Evolutionary conservation across 2,329 filamentous ascomycete genomes (phyloP).

Genomic region (Leptographium procerum): DNA sequence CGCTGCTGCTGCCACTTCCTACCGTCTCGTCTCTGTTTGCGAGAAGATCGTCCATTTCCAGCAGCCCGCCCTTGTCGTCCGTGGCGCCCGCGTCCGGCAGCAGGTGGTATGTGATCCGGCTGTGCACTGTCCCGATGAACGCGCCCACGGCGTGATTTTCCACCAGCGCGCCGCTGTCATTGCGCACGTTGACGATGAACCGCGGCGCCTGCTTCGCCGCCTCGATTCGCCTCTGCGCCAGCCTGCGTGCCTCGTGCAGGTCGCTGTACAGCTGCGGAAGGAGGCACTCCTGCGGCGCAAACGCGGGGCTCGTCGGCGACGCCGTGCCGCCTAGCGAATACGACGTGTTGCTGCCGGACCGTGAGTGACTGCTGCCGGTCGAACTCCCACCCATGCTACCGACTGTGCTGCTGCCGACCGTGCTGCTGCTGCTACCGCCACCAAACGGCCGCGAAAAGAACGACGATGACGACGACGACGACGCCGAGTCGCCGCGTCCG

Average conservation of each 20-base stretch:
- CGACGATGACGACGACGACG: conserved; percentile 2
- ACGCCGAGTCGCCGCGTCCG: background rate
- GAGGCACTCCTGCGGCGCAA: background rate
- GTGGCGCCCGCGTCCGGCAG: conserved; percentile 43
- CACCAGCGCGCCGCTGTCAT: conserved; percentile 37
- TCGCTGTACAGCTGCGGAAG: conserved; percentile 16
- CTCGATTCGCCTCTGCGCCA: conserved; percentile 55
- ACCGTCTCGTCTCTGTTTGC: conserved; percentile 35
- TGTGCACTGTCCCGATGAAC: conserved; percentile 50
- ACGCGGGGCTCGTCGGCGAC: background rate
- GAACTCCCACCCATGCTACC: too few relatives aligned
- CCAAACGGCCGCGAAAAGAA: background rate
- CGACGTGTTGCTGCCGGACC: background rate
- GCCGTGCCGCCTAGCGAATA: background rate
- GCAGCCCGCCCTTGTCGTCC: conserved; percentile 45
- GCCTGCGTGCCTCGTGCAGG: conserved; percentile 41
- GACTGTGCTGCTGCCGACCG: background rate
- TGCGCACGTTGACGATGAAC: conserved; percentile 47
- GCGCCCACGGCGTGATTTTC: conserved; percentile 46
- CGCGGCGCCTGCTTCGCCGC: conserved; percentile 40
- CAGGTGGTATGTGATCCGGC: conserved; percentile 49
- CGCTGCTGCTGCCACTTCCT: background rate
- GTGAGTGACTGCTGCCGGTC: background rate
- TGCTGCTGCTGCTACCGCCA: background rate
- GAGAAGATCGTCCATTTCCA: conserved; percentile 39